A percentile compares a stretch with the other conserved stretches of the same genome.
Conservation (phyloP, 2,329 filamentous ascomycete species). For the Cytospora mali region DNA sequence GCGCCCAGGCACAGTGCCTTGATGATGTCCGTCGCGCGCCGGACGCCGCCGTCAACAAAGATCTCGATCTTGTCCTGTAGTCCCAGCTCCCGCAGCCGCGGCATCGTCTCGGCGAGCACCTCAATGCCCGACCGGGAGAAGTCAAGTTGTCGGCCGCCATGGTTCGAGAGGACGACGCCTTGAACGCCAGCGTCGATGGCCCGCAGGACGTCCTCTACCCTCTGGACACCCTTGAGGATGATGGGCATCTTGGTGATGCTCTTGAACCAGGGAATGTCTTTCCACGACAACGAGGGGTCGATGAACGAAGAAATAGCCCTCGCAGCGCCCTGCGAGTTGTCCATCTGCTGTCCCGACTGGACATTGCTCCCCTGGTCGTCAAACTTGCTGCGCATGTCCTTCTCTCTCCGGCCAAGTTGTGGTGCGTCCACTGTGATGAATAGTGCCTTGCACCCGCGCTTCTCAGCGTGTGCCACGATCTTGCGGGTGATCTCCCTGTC, state of each 20-base stretch:
- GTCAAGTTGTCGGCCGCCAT: conserved; percentile 92
- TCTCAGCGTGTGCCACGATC: conserved; percentile 90
- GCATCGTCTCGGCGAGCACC: conserved; percentile 91
- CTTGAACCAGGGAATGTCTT: conserved; percentile 91
- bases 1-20: conserved; percentile 94
- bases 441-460: conserved; percentile 87
- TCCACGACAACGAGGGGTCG: conserved; percentile 91
- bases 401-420: conserved; percentile 90
- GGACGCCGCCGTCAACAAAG: conserved; percentile 87
- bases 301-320: conserved; percentile 96
- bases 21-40: conserved; percentile 89
- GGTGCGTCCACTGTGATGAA: conserved; percentile 99
- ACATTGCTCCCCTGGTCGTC: conserved; percentile 81
- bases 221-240: conserved; percentile 93
- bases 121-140: conserved; percentile 88
- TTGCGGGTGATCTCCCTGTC: conserved; percentile 86
- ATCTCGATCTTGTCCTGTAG: conserved; percentile 80
- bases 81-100: conserved; percentile 73
- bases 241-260: conserved; percentile 93
- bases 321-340: conserved; percentile 89
- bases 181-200: conserved; percentile 83
- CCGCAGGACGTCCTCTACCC: conserved; percentile 89
- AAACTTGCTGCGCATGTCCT: conserved; percentile 96
- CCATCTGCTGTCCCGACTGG: conserved; percentile 74
- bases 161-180: conserved; percentile 92